Evolutionary conservation across 176 grass and related monocot species (phyloP).

Genomic region (Musa acuminata): DNA sequence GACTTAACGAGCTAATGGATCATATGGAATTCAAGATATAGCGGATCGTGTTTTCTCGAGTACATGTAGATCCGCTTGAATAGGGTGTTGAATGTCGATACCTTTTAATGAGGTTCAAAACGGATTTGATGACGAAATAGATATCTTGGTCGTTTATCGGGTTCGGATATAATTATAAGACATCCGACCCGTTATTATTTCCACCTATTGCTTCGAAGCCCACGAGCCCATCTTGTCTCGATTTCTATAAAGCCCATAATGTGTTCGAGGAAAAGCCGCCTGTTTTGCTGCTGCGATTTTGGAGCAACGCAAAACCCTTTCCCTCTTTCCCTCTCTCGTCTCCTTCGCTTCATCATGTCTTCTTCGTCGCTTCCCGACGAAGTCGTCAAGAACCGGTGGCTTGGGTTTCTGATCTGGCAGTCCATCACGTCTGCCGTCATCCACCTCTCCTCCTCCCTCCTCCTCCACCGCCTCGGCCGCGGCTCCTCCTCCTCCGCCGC

Average conservation of each 20-base stretch:
- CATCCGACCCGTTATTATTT: background rate
- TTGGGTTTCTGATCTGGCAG: slow-evolving; percentile 47
- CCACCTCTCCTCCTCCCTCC: slow-evolving; percentile 28
- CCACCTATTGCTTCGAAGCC: no score
- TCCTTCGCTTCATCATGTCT: slow-evolving; percentile 11
- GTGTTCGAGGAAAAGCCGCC: no score
- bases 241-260: background rate
- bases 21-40: no score
- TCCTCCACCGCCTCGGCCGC: slow-evolving; percentile 20
- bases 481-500: slow-evolving; percentile 19
- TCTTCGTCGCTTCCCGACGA: slow-evolving; percentile 11
- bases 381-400: slow-evolving; percentile 32
- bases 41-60: no score
- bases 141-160: background rate
- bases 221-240: background rate
- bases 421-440: slow-evolving; percentile 24
- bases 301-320: slow-evolving; percentile 15
- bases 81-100: no score
- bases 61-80: no score
- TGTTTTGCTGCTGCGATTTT: background rate
- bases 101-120: no score
- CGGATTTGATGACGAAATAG: no score
- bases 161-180: background rate
- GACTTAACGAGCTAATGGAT: no score
- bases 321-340: background rate